Percentiles rank a stretch among this genome's conserved stretches.
These are phyloP conservation scores for Eimeria brunetti DNA, from an alignment of 169 alveolate genomes.

Conservation along the genomic window DNA sequence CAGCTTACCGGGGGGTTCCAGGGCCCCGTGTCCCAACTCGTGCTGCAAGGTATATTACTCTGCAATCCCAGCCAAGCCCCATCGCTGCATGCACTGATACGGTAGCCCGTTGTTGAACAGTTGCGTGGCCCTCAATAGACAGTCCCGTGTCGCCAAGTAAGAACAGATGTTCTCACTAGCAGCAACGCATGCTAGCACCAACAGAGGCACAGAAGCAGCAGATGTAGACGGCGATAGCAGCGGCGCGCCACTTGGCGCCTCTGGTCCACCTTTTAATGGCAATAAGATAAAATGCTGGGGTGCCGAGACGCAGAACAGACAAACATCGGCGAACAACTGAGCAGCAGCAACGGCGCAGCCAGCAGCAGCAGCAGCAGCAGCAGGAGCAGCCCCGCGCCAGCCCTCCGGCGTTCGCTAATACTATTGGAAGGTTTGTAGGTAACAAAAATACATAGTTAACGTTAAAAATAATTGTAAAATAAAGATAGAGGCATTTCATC, in stretches of 20 bases:
- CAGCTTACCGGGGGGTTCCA: too few relatives aligned
- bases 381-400: slow-evolving; percentile 13
- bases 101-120: too few relatives aligned
- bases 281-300: neutral
- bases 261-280: neutral
- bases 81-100: too few relatives aligned
- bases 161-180: too few relatives aligned
- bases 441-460: neutral
- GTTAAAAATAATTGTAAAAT: neutral
- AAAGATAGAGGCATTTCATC: neutral
- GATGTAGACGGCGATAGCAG: neutral
- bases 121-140: too few relatives aligned
- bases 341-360: slow-evolving; percentile 13
- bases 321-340: neutral
- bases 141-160: too few relatives aligned
- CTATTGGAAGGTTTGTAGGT: neutral
- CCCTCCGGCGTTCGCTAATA: neutral
- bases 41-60: too few relatives aligned
- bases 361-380: slow-evolving; percentile 13
- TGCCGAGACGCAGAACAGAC: neutral
- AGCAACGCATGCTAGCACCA: too few relatives aligned
- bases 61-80: too few relatives aligned
- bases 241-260: neutral
- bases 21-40: too few relatives aligned
- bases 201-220: too few relatives aligned